These are phyloP conservation scores for Lichtheimia ornata DNA, from an alignment of 371 early-diverging fungal genomes.

Conservation along the genomic window DNA sequence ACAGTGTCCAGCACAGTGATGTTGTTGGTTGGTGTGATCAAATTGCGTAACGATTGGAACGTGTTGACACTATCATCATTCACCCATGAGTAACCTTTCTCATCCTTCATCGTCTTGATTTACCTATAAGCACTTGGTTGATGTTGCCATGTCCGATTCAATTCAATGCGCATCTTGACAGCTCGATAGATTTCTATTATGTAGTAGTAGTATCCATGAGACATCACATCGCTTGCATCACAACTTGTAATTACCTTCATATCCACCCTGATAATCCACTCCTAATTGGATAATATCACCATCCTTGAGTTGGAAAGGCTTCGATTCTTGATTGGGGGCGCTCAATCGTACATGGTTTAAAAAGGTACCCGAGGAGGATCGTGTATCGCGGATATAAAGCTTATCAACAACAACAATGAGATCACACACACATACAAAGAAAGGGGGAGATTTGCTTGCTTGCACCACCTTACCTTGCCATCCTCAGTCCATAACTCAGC, in stretches of 20 bases:
- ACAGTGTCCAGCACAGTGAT: constrained; percentile 30
- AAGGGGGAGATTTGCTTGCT: too few relatives aligned
- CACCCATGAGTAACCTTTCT: constrained; percentile 7
- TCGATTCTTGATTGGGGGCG: constrained; percentile 74
- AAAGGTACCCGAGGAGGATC: constrained; percentile 90
- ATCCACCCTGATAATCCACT: constrained; percentile 83
- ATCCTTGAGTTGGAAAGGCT: constrained; percentile 71
- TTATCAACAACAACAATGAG: constrained; percentile 16
- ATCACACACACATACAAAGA: not conserved
- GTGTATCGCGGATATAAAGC: constrained; percentile 81
- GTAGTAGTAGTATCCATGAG: not conserved
- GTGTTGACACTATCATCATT: constrained; percentile 31
- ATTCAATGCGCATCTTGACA: constrained; percentile 29
- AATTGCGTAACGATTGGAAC: constrained; percentile 35
- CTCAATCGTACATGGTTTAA: constrained; percentile 80
- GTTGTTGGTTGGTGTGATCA: constrained; percentile 39
- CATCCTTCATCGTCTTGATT: not conserved
- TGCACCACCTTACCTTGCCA: constrained; percentile 22
- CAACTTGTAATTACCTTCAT: constrained; percentile 57
- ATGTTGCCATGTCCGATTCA: constrained; percentile 22
- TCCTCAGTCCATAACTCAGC: constrained; percentile 78
- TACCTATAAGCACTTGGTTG: constrained; percentile 28
- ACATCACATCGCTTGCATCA: not conserved
- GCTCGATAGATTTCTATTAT: constrained; percentile 27
- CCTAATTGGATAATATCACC: constrained; percentile 85